Percentiles rank a stretch among this genome's conserved stretches.
phyloP scores from a whole-genome alignment of 306 rosid genomes.

The Cicer chorassanicum region DNA sequence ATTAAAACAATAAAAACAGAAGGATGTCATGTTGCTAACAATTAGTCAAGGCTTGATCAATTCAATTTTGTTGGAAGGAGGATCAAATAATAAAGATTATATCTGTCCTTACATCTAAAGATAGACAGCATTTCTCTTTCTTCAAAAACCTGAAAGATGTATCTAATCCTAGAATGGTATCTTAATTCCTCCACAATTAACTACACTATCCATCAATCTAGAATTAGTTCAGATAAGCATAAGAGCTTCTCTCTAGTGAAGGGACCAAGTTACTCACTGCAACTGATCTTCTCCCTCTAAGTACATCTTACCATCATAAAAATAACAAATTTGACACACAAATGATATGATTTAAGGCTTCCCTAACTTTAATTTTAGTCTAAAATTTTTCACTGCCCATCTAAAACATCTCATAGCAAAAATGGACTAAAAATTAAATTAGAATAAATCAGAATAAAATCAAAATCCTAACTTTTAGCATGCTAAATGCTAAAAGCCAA shows the following conservation, averaged over 20 bases:
- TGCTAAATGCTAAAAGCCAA: conserved; percentile 38
- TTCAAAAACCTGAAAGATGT: conserved; percentile 35
- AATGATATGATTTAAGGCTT: conserved; percentile 42
- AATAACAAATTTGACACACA: conserved; percentile 34
- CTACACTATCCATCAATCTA: conserved; percentile 31
- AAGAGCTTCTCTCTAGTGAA: conserved; percentile 20
- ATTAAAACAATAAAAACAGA: not conserved
- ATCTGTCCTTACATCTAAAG: conserved; percentile 19
- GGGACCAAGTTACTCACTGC: conserved; percentile 20
- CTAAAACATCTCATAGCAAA: conserved; percentile 45
- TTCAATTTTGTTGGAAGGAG: conserved; percentile 10
- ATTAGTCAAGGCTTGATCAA: conserved; percentile 36
- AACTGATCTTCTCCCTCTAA: conserved; percentile 37
- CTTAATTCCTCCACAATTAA: conserved; percentile 35
- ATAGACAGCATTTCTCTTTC: conserved; percentile 1
- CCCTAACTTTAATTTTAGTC: conserved; percentile 39
- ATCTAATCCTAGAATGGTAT: conserved; percentile 20
- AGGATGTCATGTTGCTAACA: conserved; percentile 14
- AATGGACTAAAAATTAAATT: conserved; percentile 41
- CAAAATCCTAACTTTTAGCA: conserved; percentile 50
- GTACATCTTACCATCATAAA: conserved; percentile 44
- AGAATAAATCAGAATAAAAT: conserved; percentile 50
- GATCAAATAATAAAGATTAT: conserved; percentile 21
- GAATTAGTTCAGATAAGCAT: conserved; percentile 38
- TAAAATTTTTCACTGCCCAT: conserved; percentile 46